Percentiles rank a stretch among this genome's conserved stretches.
Evolutionary conservation across 1,284 basidiomycete genomes (phyloP).

Genomic region (Apiotrichum veenhuisii): DNA sequence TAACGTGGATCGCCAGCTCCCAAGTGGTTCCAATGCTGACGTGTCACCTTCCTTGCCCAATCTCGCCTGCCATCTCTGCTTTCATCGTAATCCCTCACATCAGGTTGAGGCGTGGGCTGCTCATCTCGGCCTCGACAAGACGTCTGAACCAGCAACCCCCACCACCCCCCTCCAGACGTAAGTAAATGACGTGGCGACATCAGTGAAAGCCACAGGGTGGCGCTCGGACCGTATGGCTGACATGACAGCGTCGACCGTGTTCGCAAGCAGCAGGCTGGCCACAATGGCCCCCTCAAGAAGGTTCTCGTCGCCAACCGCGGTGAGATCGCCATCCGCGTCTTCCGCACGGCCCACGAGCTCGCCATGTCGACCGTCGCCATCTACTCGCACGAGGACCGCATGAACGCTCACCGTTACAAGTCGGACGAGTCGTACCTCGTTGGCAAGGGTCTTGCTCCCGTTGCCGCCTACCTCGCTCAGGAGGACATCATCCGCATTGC

Average conservation of each 20-base stretch:
- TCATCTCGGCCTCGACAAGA: constrained; percentile 37
- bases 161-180: constrained; percentile 34
- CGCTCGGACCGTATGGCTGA: constrained; percentile 4
- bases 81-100: not conserved
- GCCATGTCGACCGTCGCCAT: constrained; percentile 99
- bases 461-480: constrained; percentile 94
- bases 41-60: not conserved
- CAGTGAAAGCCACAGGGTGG: too few relatives aligned
- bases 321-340: constrained; percentile 99
- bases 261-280: constrained; percentile 85
- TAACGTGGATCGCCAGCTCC: too few relatives aligned
- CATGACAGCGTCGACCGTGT: constrained; percentile 74
- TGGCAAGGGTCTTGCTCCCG: constrained; percentile 90
- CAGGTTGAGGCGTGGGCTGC: constrained; percentile 45
- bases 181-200: constrained; percentile 13
- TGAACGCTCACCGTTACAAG: constrained; percentile 98
- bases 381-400: constrained; percentile 93
- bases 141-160: constrained; percentile 28
- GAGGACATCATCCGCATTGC: constrained; percentile 95
- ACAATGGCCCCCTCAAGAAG: constrained; percentile 84
- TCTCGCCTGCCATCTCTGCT: not conserved
- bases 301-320: constrained; percentile 94
- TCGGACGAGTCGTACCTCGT: constrained; percentile 99
- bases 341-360: constrained; percentile 96
- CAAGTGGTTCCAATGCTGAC: too few relatives aligned